Percentiles rank a stretch among this genome's conserved stretches.
Conservation (phyloP, 805 yeast genomes). For the Yarrowia osloensis region DNA sequence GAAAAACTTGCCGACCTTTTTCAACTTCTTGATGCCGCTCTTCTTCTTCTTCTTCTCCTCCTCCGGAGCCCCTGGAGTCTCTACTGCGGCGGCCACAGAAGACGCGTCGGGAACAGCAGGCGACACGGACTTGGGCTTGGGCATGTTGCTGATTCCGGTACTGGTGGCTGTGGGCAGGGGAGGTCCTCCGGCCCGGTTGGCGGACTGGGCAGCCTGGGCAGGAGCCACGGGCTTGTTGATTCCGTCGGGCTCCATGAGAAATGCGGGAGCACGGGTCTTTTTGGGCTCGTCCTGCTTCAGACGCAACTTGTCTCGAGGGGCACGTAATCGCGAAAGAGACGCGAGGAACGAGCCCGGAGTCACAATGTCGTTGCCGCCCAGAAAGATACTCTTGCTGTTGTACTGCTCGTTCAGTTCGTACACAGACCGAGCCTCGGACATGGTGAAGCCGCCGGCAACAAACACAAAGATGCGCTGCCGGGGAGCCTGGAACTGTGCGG, state of each 20-base stretch:
- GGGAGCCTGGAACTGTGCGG: slow-evolving; percentile 42
- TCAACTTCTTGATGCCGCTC: slow-evolving; percentile 32
- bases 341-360: slow-evolving; percentile 45
- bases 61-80: background rate
- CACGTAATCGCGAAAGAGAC: slow-evolving; percentile 38
- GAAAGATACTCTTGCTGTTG: slow-evolving; percentile 65
- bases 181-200: slow-evolving; percentile 13
- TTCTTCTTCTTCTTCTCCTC: slow-evolving; percentile 33
- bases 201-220: background rate
- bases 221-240: slow-evolving; percentile 14
- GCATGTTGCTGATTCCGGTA: background rate
- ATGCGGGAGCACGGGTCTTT: slow-evolving; percentile 23
- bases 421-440: slow-evolving; percentile 74
- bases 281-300: slow-evolving; percentile 36
- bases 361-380: slow-evolving; percentile 78
- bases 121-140: slow-evolving; percentile 4
- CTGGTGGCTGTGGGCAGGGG: slow-evolving; percentile 25
- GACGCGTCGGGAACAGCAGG: background rate
- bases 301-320: slow-evolving; percentile 39
- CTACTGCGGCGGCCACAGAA: slow-evolving; percentile 5
- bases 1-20: slow-evolving; percentile 28
- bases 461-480: slow-evolving; percentile 75
- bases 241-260: slow-evolving; percentile 27
- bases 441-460: slow-evolving; percentile 87
- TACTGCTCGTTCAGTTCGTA: slow-evolving; percentile 64